phyloP scores from a whole-genome alignment of 306 rosid genomes.

The Cicer judaicum region DNA sequence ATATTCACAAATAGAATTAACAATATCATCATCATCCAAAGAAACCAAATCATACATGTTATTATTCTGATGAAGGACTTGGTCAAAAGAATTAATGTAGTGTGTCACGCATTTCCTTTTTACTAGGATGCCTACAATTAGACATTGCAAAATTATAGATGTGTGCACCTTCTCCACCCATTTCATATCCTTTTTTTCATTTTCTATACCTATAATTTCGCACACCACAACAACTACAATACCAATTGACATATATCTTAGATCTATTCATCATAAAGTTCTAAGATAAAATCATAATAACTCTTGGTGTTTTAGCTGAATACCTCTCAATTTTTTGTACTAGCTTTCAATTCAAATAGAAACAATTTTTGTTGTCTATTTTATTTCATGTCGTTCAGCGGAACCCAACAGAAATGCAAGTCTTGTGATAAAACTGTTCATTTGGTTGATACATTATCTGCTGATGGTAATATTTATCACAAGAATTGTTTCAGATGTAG shows the following conservation, averaged over 20 bases:
- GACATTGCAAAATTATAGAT: background rate
- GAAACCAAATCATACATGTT: too few species aligned
- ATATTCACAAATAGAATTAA: too few species aligned
- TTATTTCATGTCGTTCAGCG: conserved; percentile 65
- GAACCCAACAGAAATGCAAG: conserved; percentile 84
- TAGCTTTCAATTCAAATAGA: conserved; percentile 26
- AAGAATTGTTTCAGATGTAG: conserved; percentile 74
- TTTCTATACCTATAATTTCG: conserved; percentile 44
- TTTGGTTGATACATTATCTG: conserved; percentile 60
- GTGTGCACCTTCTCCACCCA: conserved; percentile 51
- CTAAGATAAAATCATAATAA: conserved; percentile 19
- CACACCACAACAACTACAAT: conserved; percentile 31
- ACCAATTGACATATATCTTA: background rate
- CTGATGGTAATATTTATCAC: conserved; percentile 66
- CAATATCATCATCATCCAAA: too few species aligned
- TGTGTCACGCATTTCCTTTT: too few species aligned
- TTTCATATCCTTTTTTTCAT: conserved; percentile 37
- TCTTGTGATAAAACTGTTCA: conserved; percentile 77
- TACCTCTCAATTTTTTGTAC: conserved; percentile 14
- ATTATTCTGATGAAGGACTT: too few species aligned
- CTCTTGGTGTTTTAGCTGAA: conserved; percentile 33
- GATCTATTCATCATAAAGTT: conserved; percentile 42
- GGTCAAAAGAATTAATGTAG: too few species aligned
- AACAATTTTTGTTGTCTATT: background rate
- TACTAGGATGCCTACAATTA: too few species aligned